Evolutionary conservation across 805 yeast species (phyloP).

Genomic region (Brettanomyces naardenensis): DNA sequence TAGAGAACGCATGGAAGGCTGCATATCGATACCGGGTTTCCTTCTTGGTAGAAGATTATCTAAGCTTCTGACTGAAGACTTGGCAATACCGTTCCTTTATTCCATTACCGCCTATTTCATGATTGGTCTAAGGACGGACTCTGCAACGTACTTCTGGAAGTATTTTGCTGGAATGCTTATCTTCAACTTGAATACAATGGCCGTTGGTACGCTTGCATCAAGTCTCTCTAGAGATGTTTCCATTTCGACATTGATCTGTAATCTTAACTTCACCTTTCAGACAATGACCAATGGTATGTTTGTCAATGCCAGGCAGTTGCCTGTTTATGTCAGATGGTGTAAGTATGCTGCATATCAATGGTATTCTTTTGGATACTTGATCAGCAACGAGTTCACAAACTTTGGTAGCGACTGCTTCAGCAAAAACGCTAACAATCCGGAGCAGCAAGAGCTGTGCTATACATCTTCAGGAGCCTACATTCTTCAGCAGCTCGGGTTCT

Average conservation of each 20-base stretch:
- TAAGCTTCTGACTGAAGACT: conserved; percentile 60
- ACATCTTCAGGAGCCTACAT: conserved; percentile 51
- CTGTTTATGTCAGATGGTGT: conserved; percentile 82
- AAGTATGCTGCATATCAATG: conserved; percentile 70
- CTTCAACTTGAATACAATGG: conserved; percentile 47
- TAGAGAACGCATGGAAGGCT: conserved; percentile 65
- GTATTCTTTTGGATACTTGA: conserved; percentile 67
- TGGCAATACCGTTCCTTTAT: conserved; percentile 52
- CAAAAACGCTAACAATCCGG: conserved; percentile 25
- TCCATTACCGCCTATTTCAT: conserved; percentile 63
- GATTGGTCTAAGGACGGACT: conserved; percentile 56
- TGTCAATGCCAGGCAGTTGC: conserved; percentile 64
- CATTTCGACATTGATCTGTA: conserved; percentile 51
- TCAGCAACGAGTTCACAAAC: conserved; percentile 58
- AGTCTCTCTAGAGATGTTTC: conserved; percentile 56
- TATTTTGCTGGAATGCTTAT: conserved; percentile 55
- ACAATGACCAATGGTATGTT: conserved; percentile 78
- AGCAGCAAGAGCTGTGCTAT: conserved; percentile 29
- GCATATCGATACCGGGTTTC: conserved; percentile 61
- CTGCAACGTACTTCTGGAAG: conserved; percentile 45
- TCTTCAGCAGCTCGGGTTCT: conserved; percentile 50
- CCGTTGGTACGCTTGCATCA: conserved; percentile 44
- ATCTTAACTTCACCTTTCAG: conserved; percentile 60
- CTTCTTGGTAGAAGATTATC: conserved; percentile 58
- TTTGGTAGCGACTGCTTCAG: conserved; percentile 49